phyloP scores from a whole-genome alignment of 1,139 yeast genomes.

The Blastobotrys persicus region DNA sequence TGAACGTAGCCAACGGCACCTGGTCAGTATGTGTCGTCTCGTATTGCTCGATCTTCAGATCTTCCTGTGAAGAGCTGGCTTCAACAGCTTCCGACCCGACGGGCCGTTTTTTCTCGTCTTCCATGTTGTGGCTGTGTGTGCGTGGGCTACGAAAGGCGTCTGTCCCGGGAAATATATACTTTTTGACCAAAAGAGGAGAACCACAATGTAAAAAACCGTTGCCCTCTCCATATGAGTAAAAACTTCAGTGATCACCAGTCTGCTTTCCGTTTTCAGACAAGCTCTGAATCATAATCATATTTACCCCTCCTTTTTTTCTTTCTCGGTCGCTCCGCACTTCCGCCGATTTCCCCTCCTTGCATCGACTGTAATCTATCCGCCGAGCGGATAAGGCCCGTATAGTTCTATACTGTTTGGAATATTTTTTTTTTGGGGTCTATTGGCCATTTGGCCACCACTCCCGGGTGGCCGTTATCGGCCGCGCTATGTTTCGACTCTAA shows the following conservation, averaged over 20 bases:
- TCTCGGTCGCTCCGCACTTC: too few relatives aligned
- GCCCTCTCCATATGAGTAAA: not conserved
- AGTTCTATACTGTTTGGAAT: too few relatives aligned
- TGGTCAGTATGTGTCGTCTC: not conserved
- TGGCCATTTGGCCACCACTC: not conserved
- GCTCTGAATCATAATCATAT: not conserved
- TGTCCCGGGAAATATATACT: not conserved
- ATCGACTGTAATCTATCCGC: too few relatives aligned
- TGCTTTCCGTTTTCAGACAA: not conserved
- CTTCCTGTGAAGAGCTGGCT: constrained; percentile 12
- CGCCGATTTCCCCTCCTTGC: too few relatives aligned
- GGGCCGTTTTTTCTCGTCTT: not conserved
- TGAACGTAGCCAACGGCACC: constrained; percentile 6
- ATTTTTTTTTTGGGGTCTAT: too few relatives aligned
- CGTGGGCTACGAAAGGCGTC: not conserved
- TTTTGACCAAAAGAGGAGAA: not conserved
- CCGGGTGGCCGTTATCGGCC: not conserved
- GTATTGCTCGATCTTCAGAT: constrained; percentile 45
- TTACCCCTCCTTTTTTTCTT: not conserved
- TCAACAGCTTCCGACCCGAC: not conserved
- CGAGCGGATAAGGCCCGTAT: too few relatives aligned
- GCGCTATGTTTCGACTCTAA: too few relatives aligned
- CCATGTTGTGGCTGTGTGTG: not conserved
- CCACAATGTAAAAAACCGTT: not conserved
- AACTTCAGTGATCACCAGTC: not conserved